Evolutionary conservation across 176 grass and related monocot species (phyloP).

Genomic region (Oryza glaberrima): DNA sequence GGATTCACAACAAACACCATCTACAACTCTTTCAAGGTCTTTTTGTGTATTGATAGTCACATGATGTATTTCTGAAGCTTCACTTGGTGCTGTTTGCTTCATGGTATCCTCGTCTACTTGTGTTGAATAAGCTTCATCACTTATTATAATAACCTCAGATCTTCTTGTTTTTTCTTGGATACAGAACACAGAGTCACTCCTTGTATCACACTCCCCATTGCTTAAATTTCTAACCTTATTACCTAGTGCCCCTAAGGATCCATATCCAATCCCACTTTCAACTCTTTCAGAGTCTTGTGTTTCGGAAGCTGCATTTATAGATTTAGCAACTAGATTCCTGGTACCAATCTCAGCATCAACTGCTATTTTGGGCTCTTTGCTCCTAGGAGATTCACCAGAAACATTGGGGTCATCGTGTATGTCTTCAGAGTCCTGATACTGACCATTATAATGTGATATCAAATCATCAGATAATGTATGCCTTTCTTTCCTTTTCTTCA

Average conservation of each 20-base stretch:
- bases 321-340: conserved; percentile 1
- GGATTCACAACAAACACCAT: neutral
- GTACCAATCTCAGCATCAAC: neutral
- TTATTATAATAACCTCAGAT: neutral
- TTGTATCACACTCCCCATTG: neutral
- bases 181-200: neutral
- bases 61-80: conserved; percentile 12
- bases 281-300: conserved; percentile 9
- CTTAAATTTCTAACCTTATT: conserved; percentile 4
- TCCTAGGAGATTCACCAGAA: conserved; percentile 14
- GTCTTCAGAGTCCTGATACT: conserved; percentile 1
- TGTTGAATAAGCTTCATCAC: conserved; percentile 11
- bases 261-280: conserved; percentile 20
- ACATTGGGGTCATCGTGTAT: neutral
- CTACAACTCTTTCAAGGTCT: neutral
- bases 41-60: conserved; percentile 2
- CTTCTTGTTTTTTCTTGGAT: conserved; percentile 17
- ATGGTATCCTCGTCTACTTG: conserved; percentile 23
- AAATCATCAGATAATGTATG: conserved; percentile 6
- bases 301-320: conserved; percentile 33
- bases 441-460: neutral
- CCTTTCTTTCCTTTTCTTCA: conserved; percentile 3
- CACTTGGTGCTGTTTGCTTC: neutral
- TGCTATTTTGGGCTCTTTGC: conserved; percentile 3
- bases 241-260: neutral